Conservation (phyloP, 1,284 basidiomycete species). For the Ganoderma lucidum region DNA sequence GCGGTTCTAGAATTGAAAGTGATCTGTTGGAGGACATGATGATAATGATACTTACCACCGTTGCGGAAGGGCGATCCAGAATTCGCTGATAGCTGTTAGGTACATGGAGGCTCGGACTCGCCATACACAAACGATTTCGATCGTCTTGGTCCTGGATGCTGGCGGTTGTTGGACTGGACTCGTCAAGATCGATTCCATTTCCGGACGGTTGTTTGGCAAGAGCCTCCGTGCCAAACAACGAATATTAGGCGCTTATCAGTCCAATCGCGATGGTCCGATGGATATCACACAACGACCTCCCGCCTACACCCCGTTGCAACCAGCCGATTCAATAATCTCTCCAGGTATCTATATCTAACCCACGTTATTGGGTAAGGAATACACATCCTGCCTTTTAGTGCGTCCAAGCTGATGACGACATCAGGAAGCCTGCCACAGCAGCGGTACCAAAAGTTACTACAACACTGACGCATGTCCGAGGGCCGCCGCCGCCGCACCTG, state of each 20-base stretch:
- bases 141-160: not conserved
- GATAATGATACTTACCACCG: too few species aligned
- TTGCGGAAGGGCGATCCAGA: too few species aligned
- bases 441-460: not conserved
- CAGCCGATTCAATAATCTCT: not conserved
- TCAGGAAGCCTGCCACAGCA: not conserved
- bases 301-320: not conserved
- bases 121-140: too few species aligned
- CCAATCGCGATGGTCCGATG: not conserved
- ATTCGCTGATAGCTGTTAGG: too few species aligned
- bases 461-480: slow-evolving; percentile 6
- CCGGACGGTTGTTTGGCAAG: slow-evolving; percentile 21
- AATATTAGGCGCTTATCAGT: slow-evolving; percentile 2
- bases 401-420: not conserved
- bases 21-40: too few species aligned
- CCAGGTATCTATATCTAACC: not conserved
- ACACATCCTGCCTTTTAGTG: not conserved
- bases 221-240: slow-evolving; percentile 24
- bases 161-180: not conserved
- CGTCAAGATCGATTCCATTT: not conserved
- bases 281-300: not conserved
- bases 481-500: not conserved
- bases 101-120: too few species aligned
- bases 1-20: not conserved
- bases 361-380: not conserved